Conservation (phyloP, 192 early-diverging fungal species). For the Coemansia sp. region DNA sequence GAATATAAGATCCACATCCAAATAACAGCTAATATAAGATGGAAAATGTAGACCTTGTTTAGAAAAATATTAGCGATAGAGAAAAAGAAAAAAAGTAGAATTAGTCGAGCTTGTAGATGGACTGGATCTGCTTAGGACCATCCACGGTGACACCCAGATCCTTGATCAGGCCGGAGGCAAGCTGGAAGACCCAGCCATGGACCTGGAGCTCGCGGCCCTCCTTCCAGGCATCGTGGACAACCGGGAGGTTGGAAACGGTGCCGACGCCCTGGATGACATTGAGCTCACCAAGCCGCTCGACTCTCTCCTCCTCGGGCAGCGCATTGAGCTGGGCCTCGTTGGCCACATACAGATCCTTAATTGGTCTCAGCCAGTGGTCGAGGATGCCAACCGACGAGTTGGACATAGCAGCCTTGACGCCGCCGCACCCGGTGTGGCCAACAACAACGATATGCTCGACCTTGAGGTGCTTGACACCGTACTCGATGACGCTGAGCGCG, state of each 20-base stretch:
- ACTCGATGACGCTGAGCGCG: slow-evolving; percentile 85
- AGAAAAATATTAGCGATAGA: neutral
- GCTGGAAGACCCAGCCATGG: slow-evolving; percentile 74
- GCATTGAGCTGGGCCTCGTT: slow-evolving; percentile 57
- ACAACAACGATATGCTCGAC: slow-evolving; percentile 94
- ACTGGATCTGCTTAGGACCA: slow-evolving; percentile 28
- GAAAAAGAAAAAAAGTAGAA: neutral
- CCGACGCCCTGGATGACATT: slow-evolving; percentile 75
- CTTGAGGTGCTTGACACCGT: slow-evolving; percentile 87
- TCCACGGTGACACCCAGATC: slow-evolving; percentile 41
- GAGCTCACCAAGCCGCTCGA: slow-evolving; percentile 65
- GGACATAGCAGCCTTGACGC: slow-evolving; percentile 63
- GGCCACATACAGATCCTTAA: slow-evolving; percentile 79
- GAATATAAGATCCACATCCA: no score
- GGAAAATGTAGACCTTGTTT: neutral
- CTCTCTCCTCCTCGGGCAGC: slow-evolving; percentile 56
- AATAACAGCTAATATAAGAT: neutral
- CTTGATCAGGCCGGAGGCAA: slow-evolving; percentile 60
- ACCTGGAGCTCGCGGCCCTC: slow-evolving; percentile 68
- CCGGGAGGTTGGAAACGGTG: slow-evolving; percentile 71
- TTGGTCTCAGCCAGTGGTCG: slow-evolving; percentile 87
- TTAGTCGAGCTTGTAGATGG: slow-evolving; percentile 25
- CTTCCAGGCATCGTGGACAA: slow-evolving; percentile 83
- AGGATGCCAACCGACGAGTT: slow-evolving; percentile 72
- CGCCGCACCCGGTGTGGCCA: slow-evolving; percentile 80